phyloP scores from a whole-genome alignment of 768 basidiomycete species.

The Serendipita sp. region DNA sequence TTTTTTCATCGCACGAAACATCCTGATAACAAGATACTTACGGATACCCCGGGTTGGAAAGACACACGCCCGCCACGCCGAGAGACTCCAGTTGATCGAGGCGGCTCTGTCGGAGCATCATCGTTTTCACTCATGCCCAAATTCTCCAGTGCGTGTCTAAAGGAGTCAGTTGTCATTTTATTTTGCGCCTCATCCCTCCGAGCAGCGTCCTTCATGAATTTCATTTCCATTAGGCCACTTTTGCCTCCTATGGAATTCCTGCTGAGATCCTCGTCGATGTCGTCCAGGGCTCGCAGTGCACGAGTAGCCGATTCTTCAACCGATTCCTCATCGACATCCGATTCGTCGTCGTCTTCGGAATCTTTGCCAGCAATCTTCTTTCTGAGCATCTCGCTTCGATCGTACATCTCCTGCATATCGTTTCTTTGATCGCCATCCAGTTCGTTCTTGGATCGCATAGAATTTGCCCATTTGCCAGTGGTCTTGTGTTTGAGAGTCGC shows the following conservation, averaged over 20 bases:
- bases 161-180: slow-evolving; percentile 50
- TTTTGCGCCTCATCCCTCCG: slow-evolving; percentile 42
- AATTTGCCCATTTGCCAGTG: slow-evolving; percentile 75
- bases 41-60: slow-evolving; percentile 35
- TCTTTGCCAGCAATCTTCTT: slow-evolving; percentile 55
- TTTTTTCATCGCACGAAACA: not conserved
- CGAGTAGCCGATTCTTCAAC: slow-evolving; percentile 52
- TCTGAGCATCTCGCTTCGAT: slow-evolving; percentile 60
- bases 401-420: slow-evolving; percentile 75
- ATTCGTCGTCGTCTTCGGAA: slow-evolving; percentile 25
- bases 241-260: slow-evolving; percentile 11
- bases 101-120: not conserved
- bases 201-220: slow-evolving; percentile 94
- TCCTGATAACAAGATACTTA: slow-evolving; percentile 10
- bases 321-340: slow-evolving; percentile 26
- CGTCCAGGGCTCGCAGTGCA: slow-evolving; percentile 28
- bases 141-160: slow-evolving; percentile 49
- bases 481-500: slow-evolving; percentile 80
- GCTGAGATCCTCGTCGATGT: slow-evolving; percentile 15
- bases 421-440: slow-evolving; percentile 42
- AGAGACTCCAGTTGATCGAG: slow-evolving; percentile 28
- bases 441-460: slow-evolving; percentile 52
- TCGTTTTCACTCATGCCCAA: slow-evolving; percentile 19
- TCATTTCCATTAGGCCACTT: slow-evolving; percentile 83
- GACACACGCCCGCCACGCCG: slow-evolving; percentile 53